Evolutionary conservation across 306 rosid species (phyloP).

Genomic region (Cucumis sativus): DNA sequence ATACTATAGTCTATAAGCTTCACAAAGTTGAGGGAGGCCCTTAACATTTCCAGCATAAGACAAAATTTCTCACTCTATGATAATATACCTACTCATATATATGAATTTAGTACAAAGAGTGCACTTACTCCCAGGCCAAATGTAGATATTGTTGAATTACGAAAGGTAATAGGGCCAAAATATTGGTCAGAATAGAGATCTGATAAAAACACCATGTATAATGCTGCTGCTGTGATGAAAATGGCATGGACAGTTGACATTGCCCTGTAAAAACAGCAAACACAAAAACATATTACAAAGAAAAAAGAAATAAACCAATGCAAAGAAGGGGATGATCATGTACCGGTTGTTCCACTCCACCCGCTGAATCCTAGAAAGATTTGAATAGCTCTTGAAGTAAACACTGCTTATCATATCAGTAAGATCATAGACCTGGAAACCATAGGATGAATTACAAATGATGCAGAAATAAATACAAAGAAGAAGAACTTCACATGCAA

Average conservation of each 20-base stretch:
- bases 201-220: slow-evolving; percentile 74
- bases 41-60: not conserved
- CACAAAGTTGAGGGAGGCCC: not conserved
- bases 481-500: not conserved
- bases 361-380: slow-evolving; percentile 58
- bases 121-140: slow-evolving; percentile 68
- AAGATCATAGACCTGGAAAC: slow-evolving; percentile 53
- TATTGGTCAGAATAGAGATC: slow-evolving; percentile 52
- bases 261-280: slow-evolving; percentile 40
- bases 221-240: slow-evolving; percentile 59
- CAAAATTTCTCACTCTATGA: not conserved
- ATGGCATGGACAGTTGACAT: slow-evolving; percentile 82
- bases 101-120: not conserved
- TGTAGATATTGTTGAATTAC: slow-evolving; percentile 47
- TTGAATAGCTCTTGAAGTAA: slow-evolving; percentile 78
- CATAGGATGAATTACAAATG: not conserved
- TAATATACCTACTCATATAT: not conserved
- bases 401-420: slow-evolving; percentile 49
- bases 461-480: not conserved
- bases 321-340: slow-evolving; percentile 10
- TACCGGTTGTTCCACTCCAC: slow-evolving; percentile 91
- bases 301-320: not conserved
- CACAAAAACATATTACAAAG: slow-evolving; percentile 7
- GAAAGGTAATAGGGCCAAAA: slow-evolving; percentile 34
- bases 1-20: not conserved